Evolutionary conservation across 805 yeast genomes (phyloP), one percentile per base, ranked within the genome.

Genomic region (Yarrowia keelungensis): DNA sequence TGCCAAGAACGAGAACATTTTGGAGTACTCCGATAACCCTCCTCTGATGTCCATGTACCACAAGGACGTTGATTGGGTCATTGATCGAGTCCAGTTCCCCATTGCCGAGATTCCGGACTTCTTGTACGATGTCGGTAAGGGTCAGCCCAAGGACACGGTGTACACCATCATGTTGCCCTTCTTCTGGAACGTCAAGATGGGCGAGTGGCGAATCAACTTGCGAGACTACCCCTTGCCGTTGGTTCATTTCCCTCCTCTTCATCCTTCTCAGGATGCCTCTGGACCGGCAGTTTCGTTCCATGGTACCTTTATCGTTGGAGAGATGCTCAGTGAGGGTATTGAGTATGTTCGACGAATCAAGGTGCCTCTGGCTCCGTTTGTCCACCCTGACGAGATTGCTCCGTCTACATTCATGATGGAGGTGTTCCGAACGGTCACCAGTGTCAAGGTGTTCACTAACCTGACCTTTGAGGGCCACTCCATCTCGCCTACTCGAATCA

Each of bases 191-290:
- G 79, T 90, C 64, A 81, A 79, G 15, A 80, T 90, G 46, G 78
- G 80, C 3, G 96, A 91, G 73, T 75, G 88, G 12, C 79, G 95
- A 70, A 82, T 87, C 73, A 94, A 90, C 75, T 73, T 93, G 70
- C 81, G 95, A 68, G 98, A 93, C 74, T 92, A 89, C 74, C 98
- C 98, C 0, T 74, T 94, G 15, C 98, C 98, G 0, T 78, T 93
- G 62, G 76, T 91, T 9, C 87, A 87, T 71, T 85, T 93, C 71
- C 97, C 97, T 0, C 78, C 81, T 14, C 79, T 81, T 12, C 78
- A 79, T 3, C 71, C 80, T 56, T 65, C 71, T 69, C 82, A 72
- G 75, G 81, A 69, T 69, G 67, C 73, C 69, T 76, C 56, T 71
- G 80, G 66, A 69, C 81, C n/a, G 68, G 75, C 83, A 8, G 71